phyloP scores from a whole-genome alignment of 1,139 yeast genomes.

The Yueomyces sp. region DNA sequence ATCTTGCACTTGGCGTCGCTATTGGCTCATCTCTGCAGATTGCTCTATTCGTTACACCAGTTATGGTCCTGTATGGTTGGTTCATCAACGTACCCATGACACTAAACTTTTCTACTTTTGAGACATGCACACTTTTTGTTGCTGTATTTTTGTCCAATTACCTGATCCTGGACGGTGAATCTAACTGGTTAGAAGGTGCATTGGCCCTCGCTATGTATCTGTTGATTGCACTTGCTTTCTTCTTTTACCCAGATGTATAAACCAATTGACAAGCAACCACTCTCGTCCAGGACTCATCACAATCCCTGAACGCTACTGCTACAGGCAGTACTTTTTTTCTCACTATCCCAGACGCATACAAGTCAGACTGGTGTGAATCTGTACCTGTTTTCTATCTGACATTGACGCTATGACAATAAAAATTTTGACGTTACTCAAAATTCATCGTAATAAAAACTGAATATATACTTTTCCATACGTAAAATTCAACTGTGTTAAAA shows the following conservation, averaged over 20 bases:
- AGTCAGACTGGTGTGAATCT: too few relatives aligned
- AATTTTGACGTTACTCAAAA: too few relatives aligned
- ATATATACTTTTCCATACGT: too few relatives aligned
- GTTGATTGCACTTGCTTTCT: constrained; percentile 81
- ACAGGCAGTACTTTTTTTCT: too few relatives aligned
- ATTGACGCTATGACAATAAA: too few relatives aligned
- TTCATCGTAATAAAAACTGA: too few relatives aligned
- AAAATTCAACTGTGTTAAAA: too few relatives aligned
- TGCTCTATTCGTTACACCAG: constrained; percentile 88
- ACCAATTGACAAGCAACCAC: not conserved
- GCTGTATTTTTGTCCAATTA: constrained; percentile 82
- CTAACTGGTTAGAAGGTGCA: constrained; percentile 94
- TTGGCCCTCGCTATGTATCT: constrained; percentile 79
- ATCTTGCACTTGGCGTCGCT: constrained; percentile 92
- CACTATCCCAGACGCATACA: too few relatives aligned
- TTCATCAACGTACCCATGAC: constrained; percentile 82
- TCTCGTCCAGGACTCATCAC: too few relatives aligned
- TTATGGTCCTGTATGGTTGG: constrained; percentile 92
- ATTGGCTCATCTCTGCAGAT: constrained; percentile 95
- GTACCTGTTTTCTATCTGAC: too few relatives aligned
- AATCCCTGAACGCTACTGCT: too few relatives aligned
- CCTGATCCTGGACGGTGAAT: constrained; percentile 83
- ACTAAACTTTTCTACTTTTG: constrained; percentile 81
- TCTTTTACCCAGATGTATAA: constrained; percentile 34
- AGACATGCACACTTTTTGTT: constrained; percentile 80